Evolutionary conservation across 805 yeast species (phyloP), one percentile per base, ranked within the genome.

Genomic region (Spencermartinsiella europaea): DNA sequence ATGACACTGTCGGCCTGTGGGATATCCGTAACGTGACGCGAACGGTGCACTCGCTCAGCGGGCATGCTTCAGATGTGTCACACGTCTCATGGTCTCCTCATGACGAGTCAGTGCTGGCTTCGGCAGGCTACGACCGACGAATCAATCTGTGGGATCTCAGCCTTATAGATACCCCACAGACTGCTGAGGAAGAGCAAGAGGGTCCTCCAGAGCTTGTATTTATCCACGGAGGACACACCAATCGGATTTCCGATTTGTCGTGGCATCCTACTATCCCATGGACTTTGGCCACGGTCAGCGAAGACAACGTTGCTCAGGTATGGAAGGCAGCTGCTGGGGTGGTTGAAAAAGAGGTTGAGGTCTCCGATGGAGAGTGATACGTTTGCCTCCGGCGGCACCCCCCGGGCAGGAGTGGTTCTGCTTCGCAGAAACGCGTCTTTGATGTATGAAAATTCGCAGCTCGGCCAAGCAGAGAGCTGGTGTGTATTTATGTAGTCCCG

Each of bases 181-280:
- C 71, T 44, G 66, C 69, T 19, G 81, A 74, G 53, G 72, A 74
- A 22, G 74, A 74, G 33, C 31, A 63, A 58, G 77, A 75, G 50
- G 78, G 80, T 7, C 95, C 90, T 53, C 91, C 95, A 5, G 83
- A 88, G 62, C 73, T 89, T 48, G 66, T 68, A 22, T 89, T 87
- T 60, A 75, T 86, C 52, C 95, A 89, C 63, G 95, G 95, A 15
- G 96, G 96, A 14, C 96, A 89, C 65, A 79, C 89, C 1, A 79
- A 77, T 45, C 73, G 80, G 46, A 72, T 88, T 38, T 72, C 79
- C 47, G 90, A 82, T 54, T 69, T 83, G 39, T 79, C 76, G 48
- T 77, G 90, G 75, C 82, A 83, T 57, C 86, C 88, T 2, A 63
- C 61, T 5, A 63, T 83, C 40, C 73, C 74, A 20, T 75, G 81